Evolutionary conservation across 768 basidiomycete genomes (phyloP).

Genomic region (Kwoniella pini): DNA sequence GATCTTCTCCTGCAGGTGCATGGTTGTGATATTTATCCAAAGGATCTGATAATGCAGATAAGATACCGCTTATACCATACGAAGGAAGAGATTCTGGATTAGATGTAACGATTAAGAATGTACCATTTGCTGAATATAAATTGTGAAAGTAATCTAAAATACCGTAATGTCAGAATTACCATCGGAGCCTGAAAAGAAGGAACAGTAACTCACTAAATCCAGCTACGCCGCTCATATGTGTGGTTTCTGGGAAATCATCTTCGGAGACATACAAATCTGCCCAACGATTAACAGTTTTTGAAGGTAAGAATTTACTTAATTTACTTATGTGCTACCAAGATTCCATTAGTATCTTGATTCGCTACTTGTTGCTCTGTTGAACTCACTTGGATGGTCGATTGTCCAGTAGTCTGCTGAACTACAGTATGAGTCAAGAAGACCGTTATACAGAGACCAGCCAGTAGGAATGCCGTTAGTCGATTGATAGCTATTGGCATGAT

Average conservation of each 20-base stretch:
- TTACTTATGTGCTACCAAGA: slow-evolving; percentile 2
- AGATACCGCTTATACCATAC: slow-evolving; percentile 8
- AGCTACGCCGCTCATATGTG: slow-evolving; percentile 17
- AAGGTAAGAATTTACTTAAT: slow-evolving; percentile 1
- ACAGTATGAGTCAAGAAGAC: slow-evolving; percentile 3
- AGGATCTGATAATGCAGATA: slow-evolving; percentile 7
- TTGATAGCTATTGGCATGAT: neutral
- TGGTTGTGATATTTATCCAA: slow-evolving; percentile 9
- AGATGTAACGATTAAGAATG: slow-evolving; percentile 22
- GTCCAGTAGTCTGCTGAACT: neutral
- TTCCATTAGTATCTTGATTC: too few species aligned
- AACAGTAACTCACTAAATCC: slow-evolving; percentile 17
- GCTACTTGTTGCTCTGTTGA: neutral
- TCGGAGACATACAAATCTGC: slow-evolving; percentile 13
- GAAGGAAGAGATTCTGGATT: slow-evolving; percentile 4
- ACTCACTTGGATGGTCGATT: slow-evolving; percentile 1
- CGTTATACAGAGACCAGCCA: neutral
- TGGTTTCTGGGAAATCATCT: slow-evolving; percentile 16
- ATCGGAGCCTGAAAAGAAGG: neutral
- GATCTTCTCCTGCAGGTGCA: slow-evolving; percentile 11
- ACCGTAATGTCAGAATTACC: neutral
- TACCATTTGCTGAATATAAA: slow-evolving; percentile 26
- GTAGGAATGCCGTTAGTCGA: slow-evolving; percentile 1
- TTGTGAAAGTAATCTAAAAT: slow-evolving; percentile 23
- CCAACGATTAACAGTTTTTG: slow-evolving; percentile 7